Evolutionary conservation across 108 stramenopile genomes (phyloP), one percentile per base, ranked within the genome.

Genomic region (Mayamaea pseudoterrestris): DNA sequence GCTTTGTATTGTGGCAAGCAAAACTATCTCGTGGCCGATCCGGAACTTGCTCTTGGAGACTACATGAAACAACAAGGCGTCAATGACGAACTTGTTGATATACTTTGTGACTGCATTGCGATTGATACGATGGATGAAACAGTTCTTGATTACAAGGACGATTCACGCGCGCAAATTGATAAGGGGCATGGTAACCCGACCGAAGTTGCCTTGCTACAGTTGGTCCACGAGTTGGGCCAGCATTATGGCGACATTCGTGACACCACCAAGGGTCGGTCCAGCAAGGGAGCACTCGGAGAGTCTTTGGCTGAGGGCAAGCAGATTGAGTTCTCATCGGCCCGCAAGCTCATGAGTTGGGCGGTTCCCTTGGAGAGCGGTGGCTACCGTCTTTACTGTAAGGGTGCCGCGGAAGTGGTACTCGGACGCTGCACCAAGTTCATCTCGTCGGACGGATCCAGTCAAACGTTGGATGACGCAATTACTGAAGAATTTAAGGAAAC

Each of bases 121-220:
- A 68, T 92, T 43, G 37, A 80, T 67, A 79, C 91, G 25, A 93
- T 87, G 87, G 75, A 90, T 53, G 87, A 89, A 55, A 75, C 79
- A 9, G 71, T 75, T 20, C 46, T 89, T 27, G 43, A 62, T 30
- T 50, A 30, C 35, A 29, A 44, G 58, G 11, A 76, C 60, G 30
- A 41, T 12, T 58, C 50, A 16, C 78, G 81, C 6, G 50, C 61
- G 27, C n/a, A n/a, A n/a, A n/a, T n/a, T n/a, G n/a, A n/a, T n/a
- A n/a, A n/a, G n/a, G n/a, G n/a, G n/a, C n/a, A n/a, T n/a, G 97
- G 97, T 17, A 95, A 91, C 61, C 89, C 92, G 6, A 98, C 97
- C 1, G 97, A 98, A 55, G 90, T 90, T 12, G 94, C 97, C 0
- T 69, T 98, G 22, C 64, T 98, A 5, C 30, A 58, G 8, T 54